Evolutionary conservation across 78 protist genomes (phyloP).

Genomic region (Dictyostelium capitatum): DNA sequence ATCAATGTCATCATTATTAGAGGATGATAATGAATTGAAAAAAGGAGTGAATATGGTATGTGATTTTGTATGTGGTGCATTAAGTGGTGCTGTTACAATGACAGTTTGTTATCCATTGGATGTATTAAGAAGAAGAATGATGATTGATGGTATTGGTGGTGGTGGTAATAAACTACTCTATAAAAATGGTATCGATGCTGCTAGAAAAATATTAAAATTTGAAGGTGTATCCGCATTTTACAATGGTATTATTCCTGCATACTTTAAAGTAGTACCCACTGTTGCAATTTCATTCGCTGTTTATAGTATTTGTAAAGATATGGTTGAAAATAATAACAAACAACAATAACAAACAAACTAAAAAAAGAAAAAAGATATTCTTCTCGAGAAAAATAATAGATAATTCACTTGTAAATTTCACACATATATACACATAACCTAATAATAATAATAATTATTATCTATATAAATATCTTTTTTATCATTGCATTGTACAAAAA

Average conservation of each 20-base stretch:
- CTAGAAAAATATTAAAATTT: background rate
- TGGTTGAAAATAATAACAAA: background rate
- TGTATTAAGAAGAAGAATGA: conserved; percentile 59
- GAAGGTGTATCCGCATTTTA: conserved; percentile 49
- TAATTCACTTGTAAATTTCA: no score
- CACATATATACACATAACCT: no score
- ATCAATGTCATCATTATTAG: background rate
- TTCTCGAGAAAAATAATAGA: background rate
- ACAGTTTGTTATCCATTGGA: conserved; percentile 69
- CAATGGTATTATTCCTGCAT: conserved; percentile 52
- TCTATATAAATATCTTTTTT: no score
- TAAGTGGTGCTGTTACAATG: conserved; percentile 55
- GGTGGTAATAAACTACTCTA: conserved; percentile 18
- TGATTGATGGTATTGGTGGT: conserved; percentile 50
- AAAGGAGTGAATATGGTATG: conserved; percentile 44
- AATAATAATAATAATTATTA: no score
- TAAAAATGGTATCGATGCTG: conserved; percentile 48
- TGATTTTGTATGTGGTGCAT: conserved; percentile 67
- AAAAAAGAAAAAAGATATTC: background rate
- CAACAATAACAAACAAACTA: background rate
- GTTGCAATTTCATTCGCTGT: conserved; percentile 71
- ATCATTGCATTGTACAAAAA: no score
- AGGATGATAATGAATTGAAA: conserved; percentile 11
- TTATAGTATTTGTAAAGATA: conserved; percentile 39
- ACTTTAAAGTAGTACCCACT: conserved; percentile 59